phyloP scores from a whole-genome alignment of 176 grass and related monocot genomes.

The Miscanthus lutarioriparius region DNA sequence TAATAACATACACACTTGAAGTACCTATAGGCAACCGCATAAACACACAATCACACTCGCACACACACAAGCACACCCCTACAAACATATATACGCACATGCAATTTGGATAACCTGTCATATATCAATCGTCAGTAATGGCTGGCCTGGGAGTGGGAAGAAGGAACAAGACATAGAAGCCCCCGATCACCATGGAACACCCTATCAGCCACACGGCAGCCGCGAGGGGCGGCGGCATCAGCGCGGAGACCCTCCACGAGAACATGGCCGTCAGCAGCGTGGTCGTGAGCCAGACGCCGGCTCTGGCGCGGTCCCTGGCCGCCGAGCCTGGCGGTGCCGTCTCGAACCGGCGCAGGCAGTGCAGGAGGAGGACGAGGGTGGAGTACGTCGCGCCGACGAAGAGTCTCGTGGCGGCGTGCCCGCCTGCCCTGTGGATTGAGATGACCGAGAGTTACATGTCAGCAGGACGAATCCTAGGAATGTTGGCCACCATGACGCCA shows the following conservation, averaged over 20 bases:
- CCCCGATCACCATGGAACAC: not conserved
- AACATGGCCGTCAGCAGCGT: not conserved
- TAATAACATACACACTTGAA: too few relatives aligned
- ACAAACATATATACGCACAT: too few relatives aligned
- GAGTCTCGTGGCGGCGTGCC: not conserved
- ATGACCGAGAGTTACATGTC: not conserved
- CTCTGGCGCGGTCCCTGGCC: not conserved
- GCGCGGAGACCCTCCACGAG: not conserved
- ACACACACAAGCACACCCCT: too few relatives aligned
- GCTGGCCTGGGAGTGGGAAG: not conserved
- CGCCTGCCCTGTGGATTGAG: not conserved
- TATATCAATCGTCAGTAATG: not conserved
- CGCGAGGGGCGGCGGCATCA: not conserved
- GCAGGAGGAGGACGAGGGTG: not conserved
- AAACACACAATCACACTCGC: too few relatives aligned
- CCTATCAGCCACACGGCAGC: not conserved
- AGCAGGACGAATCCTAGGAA: not conserved
- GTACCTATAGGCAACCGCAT: too few relatives aligned
- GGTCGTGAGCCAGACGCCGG: not conserved
- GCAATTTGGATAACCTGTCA: too few relatives aligned
- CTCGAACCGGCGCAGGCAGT: slow-evolving; percentile 14
- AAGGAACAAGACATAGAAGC: not conserved
- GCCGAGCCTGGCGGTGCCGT: not conserved
- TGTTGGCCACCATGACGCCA: not conserved
- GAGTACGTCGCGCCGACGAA: not conserved